These are phyloP conservation scores for Hygrocybe punicea DNA, from an alignment of 768 basidiomycete species.

Conservation along the genomic window DNA sequence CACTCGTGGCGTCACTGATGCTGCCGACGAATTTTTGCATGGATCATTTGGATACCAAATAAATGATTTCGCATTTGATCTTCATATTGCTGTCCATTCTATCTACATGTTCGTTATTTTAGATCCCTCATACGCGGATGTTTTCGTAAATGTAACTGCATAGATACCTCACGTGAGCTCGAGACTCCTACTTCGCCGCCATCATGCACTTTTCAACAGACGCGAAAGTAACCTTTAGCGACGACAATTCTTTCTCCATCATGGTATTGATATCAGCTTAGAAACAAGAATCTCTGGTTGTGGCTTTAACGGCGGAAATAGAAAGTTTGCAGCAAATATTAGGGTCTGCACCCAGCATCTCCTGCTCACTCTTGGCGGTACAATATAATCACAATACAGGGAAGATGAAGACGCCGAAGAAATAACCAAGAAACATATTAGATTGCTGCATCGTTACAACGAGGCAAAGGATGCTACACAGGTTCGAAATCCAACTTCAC, in stretches of 20 bases:
- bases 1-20: too few species aligned
- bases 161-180: not conserved
- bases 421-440: slow-evolving; percentile 66
- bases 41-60: too few species aligned
- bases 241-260: not conserved
- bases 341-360: slow-evolving; percentile 38
- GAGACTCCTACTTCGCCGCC: not conserved
- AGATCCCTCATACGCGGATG: too few species aligned
- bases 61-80: too few species aligned
- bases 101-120: too few species aligned
- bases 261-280: slow-evolving; percentile 15
- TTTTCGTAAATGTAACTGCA: too few species aligned
- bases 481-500: slow-evolving; percentile 36
- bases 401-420: slow-evolving; percentile 48
- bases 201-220: slow-evolving; percentile 2
- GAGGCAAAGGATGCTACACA: slow-evolving; percentile 83
- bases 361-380: not conserved
- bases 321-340: slow-evolving; percentile 45
- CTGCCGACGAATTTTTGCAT: too few species aligned
- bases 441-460: slow-evolving; percentile 70
- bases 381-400: slow-evolving; percentile 21
- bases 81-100: too few species aligned
- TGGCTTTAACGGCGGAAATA: slow-evolving; percentile 48
- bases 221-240: not conserved
- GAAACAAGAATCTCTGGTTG: slow-evolving; percentile 51